Evolutionary conservation across 257 asterid genomes (phyloP).

Genomic region (Scutellaria galericulata): DNA sequence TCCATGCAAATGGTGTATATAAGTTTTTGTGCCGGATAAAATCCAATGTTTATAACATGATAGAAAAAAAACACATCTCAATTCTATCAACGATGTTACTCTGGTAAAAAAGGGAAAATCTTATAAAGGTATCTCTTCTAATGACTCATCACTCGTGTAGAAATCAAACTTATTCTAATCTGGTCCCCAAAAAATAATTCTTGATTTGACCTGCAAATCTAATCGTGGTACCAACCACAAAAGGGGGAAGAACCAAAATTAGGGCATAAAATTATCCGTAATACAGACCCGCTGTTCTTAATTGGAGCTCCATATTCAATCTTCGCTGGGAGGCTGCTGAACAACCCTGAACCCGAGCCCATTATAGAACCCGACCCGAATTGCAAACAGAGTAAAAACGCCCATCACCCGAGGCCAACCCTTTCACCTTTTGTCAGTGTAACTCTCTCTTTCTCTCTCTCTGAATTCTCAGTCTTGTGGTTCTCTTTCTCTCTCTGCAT

Average conservation of each 20-base stretch:
- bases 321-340: background rate
- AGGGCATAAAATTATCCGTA: slow-evolving; percentile 31
- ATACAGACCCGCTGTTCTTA: background rate
- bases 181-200: too few species aligned
- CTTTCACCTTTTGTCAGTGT: slow-evolving; percentile 30
- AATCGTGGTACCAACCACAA: background rate
- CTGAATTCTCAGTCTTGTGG: slow-evolving; percentile 44
- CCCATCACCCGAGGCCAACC: slow-evolving; percentile 19
- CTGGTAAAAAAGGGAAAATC: too few species aligned
- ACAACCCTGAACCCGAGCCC: slow-evolving; percentile 22
- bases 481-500: slow-evolving; percentile 38
- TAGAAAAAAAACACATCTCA: too few species aligned
- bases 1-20: too few species aligned
- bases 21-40: too few species aligned
- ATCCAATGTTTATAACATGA: too few species aligned
- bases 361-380: slow-evolving; percentile 29
- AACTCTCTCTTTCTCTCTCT: slow-evolving; percentile 30
- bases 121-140: too few species aligned
- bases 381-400: slow-evolving; percentile 16
- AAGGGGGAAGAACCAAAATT: slow-evolving; percentile 21
- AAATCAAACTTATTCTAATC: background rate
- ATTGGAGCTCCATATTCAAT: slow-evolving; percentile 12
- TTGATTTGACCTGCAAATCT: slow-evolving; percentile 5
- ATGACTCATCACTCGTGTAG: background rate
- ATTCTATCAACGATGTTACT: too few species aligned